Percentiles rank a stretch among this genome's conserved stretches.
These are phyloP conservation scores for Meredithiella fracta DNA, from an alignment of 2,329 filamentous ascomycete species.

Conservation along the genomic window DNA sequence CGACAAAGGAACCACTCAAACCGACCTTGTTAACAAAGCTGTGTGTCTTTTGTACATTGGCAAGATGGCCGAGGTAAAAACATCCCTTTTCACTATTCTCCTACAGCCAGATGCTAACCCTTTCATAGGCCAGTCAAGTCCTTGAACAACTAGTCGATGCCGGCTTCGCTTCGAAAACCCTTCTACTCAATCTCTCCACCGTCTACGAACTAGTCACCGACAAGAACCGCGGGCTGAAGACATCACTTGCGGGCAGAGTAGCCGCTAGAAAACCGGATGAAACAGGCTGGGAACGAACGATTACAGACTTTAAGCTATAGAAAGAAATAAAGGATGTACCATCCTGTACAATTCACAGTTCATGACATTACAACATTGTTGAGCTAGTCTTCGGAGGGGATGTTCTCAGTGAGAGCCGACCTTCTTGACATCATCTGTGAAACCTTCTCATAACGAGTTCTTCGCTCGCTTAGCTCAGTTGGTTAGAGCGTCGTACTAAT, in stretches of 20 bases:
- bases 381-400: background rate
- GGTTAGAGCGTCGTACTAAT: constrained; percentile 15
- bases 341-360: too few species aligned
- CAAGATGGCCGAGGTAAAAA: constrained; percentile 48
- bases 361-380: too few species aligned
- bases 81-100: background rate
- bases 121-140: constrained; percentile 40
- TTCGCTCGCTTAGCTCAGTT: constrained; percentile 14
- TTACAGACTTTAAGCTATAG: constrained; percentile 60
- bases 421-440: background rate
- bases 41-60: constrained; percentile 75
- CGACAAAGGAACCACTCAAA: constrained; percentile 36
- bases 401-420: background rate
- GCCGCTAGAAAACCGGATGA: constrained; percentile 40
- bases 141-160: constrained; percentile 49
- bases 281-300: constrained; percentile 53
- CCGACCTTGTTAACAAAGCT: constrained; percentile 67
- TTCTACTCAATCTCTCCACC: constrained; percentile 80
- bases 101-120: background rate
- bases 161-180: constrained; percentile 54
- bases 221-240: constrained; percentile 51
- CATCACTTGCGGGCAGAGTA: constrained; percentile 51
- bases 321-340: background rate
- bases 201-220: constrained; percentile 88
- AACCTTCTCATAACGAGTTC: constrained; percentile 12